Evolutionary conservation across 495 filamentous ascomycete species (phyloP).

Genomic region (Xylaria acuta): DNA sequence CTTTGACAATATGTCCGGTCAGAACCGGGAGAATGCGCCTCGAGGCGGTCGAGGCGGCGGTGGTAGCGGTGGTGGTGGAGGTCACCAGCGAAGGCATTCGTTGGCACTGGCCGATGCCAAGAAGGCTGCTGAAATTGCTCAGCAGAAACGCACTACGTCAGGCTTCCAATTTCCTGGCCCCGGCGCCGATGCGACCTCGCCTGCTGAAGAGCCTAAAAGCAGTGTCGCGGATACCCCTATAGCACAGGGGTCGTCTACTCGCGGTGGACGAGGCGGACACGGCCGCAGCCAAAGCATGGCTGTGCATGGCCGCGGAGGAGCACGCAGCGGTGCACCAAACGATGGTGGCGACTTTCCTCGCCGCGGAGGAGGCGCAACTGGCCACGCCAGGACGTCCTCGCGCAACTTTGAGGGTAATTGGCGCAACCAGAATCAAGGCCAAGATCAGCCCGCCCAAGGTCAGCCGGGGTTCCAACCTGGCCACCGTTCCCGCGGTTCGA

Average conservation of each 20-base stretch:
- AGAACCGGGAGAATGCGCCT: slow-evolving; percentile 73
- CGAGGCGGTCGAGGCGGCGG: slow-evolving; percentile 78
- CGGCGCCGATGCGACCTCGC: slow-evolving; percentile 60
- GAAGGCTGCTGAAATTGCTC: slow-evolving; percentile 94
- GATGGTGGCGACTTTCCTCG: slow-evolving; percentile 68
- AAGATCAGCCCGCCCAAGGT: slow-evolving; percentile 62
- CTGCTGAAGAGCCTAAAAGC: slow-evolving; percentile 55
- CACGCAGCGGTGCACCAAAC: slow-evolving; percentile 49
- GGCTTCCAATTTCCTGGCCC: slow-evolving; percentile 94
- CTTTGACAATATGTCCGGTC: slow-evolving; percentile 67
- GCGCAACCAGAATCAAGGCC: slow-evolving; percentile 77
- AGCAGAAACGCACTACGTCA: slow-evolving; percentile 93
- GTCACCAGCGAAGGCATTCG: slow-evolving; percentile 94
- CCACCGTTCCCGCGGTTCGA: slow-evolving; percentile 82
- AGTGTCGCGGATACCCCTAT: slow-evolving; percentile 54
- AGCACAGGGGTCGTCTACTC: slow-evolving; percentile 54
- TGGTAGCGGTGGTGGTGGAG: slow-evolving; percentile 67
- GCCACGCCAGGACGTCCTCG: slow-evolving; percentile 78
- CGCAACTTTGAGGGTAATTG: slow-evolving; percentile 98
- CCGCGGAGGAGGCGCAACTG: slow-evolving; percentile 67
- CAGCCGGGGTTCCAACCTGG: slow-evolving; percentile 90
- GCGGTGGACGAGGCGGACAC: slow-evolving; percentile 59
- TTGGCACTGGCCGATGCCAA: slow-evolving; percentile 94
- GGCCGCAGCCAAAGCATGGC: slow-evolving; percentile 70
- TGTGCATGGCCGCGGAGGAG: slow-evolving; percentile 59